Conservation (phyloP, 192 early-diverging fungal species). For the Martensiomyces pterosporus region DNA sequence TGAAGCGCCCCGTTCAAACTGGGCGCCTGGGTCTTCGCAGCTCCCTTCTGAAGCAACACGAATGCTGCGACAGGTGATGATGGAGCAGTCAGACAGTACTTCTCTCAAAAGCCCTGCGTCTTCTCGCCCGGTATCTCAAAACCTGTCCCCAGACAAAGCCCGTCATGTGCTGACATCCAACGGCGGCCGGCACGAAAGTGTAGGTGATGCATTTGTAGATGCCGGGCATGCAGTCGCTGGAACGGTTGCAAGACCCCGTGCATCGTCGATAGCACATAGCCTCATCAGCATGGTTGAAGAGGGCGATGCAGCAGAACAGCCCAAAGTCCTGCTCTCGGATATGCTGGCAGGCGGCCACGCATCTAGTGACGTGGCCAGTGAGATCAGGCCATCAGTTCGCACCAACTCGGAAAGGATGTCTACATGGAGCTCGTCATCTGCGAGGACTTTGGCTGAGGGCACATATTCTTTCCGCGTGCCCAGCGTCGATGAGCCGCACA, state of each 20-base stretch:
- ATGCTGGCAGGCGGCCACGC: no score
- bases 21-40: conserved; percentile 16
- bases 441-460: conserved; percentile 31
- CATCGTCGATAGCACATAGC: conserved; percentile 28
- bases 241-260: no score
- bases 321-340: no score
- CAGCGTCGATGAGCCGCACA: conserved; percentile 20
- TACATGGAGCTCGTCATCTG: conserved; percentile 49
- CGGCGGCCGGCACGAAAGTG: no score
- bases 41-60: conserved; percentile 42
- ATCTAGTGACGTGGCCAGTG: conserved; percentile 9
- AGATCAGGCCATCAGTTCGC: conserved; percentile 11
- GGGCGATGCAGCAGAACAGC: conserved; percentile 15
- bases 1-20: conserved; percentile 5
- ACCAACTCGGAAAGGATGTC: conserved; percentile 43
- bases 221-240: no score
- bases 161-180: no score
- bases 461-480: conserved; percentile 16
- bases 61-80: conserved; percentile 36
- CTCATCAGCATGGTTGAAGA: conserved; percentile 24
- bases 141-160: not conserved
- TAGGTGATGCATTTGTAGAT: no score
- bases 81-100: conserved; percentile 22
- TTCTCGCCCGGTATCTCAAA: conserved; percentile 1
- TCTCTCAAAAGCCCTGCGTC: not conserved